Conservation (phyloP, 2,329 filamentous ascomycete species). For the Pseudogymnoascus sp. region DNA sequence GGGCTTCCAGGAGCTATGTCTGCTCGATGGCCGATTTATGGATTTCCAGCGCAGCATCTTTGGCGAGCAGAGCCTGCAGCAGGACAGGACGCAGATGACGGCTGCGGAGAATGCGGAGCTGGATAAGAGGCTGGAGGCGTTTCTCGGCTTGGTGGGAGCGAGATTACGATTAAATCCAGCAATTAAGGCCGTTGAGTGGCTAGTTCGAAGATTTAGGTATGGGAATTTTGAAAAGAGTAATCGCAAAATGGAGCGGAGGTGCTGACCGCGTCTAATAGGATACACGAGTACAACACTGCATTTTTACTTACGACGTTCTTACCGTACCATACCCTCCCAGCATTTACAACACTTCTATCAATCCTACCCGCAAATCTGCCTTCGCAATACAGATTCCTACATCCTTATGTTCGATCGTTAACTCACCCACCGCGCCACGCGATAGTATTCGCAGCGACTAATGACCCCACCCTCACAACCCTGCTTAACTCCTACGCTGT, state of each 20-base stretch:
- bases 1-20: conserved; percentile 86
- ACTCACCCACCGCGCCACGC: conserved; percentile 71
- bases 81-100: conserved; percentile 83
- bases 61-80: conserved; percentile 83
- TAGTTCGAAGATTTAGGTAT: conserved; percentile 82
- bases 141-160: conserved; percentile 71
- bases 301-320: conserved; percentile 77
- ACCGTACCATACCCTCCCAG: conserved; percentile 80
- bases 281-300: conserved; percentile 84
- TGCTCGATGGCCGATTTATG: conserved; percentile 71
- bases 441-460: conserved; percentile 75
- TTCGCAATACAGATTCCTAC: conserved; percentile 71
- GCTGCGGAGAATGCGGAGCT: conserved; percentile 74
- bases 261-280: conserved; percentile 40
- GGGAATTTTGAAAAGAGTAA: conserved; percentile 20
- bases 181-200: conserved; percentile 89
- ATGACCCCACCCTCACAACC: conserved; percentile 68
- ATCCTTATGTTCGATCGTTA: conserved; percentile 74
- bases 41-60: conserved; percentile 75
- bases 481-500: conserved; percentile 73
- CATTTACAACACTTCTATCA: conserved; percentile 79
- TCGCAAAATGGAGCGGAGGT: conserved; percentile 9
- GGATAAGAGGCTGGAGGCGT: conserved; percentile 69
- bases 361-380: conserved; percentile 75
- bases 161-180: conserved; percentile 77